Conservation (phyloP, 2,329 filamentous ascomycete genomes). For the Penicillium italicum region DNA sequence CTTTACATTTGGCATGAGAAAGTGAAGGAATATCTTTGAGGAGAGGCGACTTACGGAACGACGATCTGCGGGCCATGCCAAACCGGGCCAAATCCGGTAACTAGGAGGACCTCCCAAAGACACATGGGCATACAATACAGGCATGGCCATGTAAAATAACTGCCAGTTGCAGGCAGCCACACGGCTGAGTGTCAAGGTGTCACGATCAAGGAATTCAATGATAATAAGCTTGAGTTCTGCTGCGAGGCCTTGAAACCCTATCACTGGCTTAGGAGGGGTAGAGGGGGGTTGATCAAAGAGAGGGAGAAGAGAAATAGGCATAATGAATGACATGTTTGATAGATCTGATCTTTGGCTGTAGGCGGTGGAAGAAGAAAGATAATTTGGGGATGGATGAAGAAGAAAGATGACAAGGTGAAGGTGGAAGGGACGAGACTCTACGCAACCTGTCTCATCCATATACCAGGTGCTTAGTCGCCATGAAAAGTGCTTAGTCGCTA, state of each 20-base stretch:
- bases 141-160: neutral
- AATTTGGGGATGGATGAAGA: neutral
- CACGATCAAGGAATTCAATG: neutral
- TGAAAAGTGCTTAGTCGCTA: too few species aligned
- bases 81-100: neutral
- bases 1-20: neutral
- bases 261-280: neutral
- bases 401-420: too few species aligned
- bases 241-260: neutral
- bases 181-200: neutral
- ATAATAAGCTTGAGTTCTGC: neutral
- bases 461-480: too few species aligned
- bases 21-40: too few species aligned
- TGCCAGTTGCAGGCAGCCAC: neutral
- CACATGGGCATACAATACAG: neutral
- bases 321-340: neutral
- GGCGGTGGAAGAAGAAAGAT: neutral
- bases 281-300: neutral
- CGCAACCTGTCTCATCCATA: too few species aligned
- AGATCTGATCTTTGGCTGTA: neutral
- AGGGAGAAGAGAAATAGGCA: neutral
- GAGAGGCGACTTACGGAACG: neutral
- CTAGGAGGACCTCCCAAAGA: neutral
- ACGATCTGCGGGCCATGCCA: neutral
- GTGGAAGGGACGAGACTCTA: too few species aligned